These are phyloP conservation scores for Raffaelea albimanens DNA, from an alignment of 2,329 filamentous ascomycete genomes.

Conservation along the genomic window DNA sequence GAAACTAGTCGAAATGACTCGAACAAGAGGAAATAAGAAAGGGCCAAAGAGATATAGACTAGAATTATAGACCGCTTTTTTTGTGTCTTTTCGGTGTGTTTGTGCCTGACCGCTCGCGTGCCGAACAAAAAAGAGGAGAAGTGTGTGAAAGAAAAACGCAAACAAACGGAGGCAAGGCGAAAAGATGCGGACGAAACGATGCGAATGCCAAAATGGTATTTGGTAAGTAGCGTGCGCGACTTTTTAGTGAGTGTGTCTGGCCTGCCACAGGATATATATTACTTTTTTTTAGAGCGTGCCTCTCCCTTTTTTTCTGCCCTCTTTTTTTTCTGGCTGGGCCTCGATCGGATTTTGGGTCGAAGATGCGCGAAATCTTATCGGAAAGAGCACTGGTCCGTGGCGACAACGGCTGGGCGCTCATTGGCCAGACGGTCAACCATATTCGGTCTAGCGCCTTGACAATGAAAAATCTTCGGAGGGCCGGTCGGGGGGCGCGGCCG, in stretches of 20 bases:
- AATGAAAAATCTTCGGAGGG: constrained; percentile 12
- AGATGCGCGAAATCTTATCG: constrained; percentile 18
- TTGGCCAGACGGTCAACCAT: constrained; percentile 2
- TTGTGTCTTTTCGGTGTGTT: background rate
- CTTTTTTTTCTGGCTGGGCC: no score
- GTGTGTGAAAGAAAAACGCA: no score
- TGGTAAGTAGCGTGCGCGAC: no score
- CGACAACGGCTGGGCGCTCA: constrained; percentile 5
- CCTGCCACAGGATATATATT: no score
- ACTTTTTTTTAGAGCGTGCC: background rate
- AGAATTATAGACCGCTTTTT: constrained; percentile 6
- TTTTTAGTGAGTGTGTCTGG: no score
- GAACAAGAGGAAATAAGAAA: background rate
- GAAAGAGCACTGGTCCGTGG: constrained; percentile 9
- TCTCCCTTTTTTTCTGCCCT: background rate
- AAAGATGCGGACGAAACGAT: no score
- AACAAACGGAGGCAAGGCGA: no score
- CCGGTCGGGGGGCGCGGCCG: background rate
- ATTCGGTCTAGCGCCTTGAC: constrained; percentile 1
- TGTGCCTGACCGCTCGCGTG: no score
- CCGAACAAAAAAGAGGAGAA: no score
- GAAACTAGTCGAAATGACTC: no score
- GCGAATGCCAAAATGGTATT: no score
- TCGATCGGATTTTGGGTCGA: background rate
- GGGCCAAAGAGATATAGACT: background rate